Conservation (phyloP, 1,284 basidiomycete genomes). For the Ustilago bromivora region DNA sequence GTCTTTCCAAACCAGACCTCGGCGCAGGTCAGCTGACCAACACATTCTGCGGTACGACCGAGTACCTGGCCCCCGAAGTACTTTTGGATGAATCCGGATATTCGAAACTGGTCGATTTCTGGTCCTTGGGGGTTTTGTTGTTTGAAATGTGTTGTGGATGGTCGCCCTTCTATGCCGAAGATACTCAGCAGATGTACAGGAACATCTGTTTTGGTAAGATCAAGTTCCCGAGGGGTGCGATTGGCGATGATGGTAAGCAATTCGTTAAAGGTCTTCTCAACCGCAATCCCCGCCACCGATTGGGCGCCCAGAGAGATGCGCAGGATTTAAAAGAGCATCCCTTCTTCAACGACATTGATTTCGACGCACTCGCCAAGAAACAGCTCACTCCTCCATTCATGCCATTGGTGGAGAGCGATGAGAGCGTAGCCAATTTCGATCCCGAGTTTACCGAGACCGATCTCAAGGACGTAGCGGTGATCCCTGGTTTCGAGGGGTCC, state of each 20-base stretch:
- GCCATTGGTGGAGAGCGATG: constrained; percentile 96
- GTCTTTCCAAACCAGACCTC: constrained; percentile 94
- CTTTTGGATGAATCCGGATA: constrained; percentile 99
- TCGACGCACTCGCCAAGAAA: constrained; percentile 78
- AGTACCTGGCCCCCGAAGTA: constrained; percentile 96
- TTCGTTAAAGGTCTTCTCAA: constrained; percentile 99
- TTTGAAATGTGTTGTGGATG: constrained; percentile 96
- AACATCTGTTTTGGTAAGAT: constrained; percentile 98
- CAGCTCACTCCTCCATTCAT: constrained; percentile 98
- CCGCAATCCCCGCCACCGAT: constrained; percentile 94
- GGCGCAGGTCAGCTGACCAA: constrained; percentile 94
- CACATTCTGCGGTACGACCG: constrained; percentile 90
- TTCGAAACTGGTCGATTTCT: constrained; percentile 98
- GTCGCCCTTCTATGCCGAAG: constrained; percentile 99
- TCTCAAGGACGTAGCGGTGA: constrained; percentile 71
- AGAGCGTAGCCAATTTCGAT: constrained; percentile 97
- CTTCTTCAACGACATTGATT: constrained; percentile 86
- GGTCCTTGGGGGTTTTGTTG: constrained; percentile 81
- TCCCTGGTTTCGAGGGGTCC: constrained; percentile 60
- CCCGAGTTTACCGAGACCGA: constrained; percentile 94
- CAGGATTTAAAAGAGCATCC: constrained; percentile 95
- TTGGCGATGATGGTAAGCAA: constrained; percentile 97
- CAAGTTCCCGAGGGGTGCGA: constrained; percentile 95
- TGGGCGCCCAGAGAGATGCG: constrained; percentile 90
- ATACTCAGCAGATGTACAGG: constrained; percentile 99